Evolutionary conservation across 2,329 filamentous ascomycete genomes (phyloP).

Genomic region (Penicillium sp.): DNA sequence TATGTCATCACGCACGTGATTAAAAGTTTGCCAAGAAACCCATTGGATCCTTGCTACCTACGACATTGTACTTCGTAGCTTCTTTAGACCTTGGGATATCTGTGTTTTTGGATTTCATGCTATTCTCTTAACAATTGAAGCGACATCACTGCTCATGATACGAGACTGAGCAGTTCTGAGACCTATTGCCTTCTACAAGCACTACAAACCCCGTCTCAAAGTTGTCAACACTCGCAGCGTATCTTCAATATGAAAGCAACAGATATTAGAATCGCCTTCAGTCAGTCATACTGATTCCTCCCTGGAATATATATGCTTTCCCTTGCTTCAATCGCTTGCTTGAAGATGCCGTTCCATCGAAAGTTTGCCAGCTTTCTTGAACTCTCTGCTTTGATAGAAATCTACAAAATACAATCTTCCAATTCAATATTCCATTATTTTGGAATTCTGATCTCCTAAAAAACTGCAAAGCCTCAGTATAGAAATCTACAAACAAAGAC

Average conservation of each 20-base stretch:
- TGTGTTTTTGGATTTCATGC: neutral
- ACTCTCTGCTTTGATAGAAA: neutral
- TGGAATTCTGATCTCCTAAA: neutral
- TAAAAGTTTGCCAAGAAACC: neutral
- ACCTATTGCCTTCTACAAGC: no score
- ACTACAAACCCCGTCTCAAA: no score
- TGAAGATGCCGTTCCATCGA: neutral
- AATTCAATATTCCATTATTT: neutral
- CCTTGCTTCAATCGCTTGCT: neutral
- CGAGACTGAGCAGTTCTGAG: no score
- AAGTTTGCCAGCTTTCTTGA: neutral
- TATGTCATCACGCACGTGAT: conserved; percentile 7
- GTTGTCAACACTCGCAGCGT: neutral
- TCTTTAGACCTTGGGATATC: neutral
- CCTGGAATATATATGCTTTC: no score
- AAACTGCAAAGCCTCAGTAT: neutral
- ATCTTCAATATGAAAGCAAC: neutral
- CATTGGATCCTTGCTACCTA: neutral
- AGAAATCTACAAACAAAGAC: neutral
- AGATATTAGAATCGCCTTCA: neutral
- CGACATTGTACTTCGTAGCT: neutral
- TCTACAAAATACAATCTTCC: neutral
- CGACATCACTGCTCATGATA: no score
- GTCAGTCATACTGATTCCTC: neutral
- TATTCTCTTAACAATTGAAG: no score